Conservation (phyloP, 2,329 filamentous ascomycete species). For the Hymenoscyphus fraxineus region DNA sequence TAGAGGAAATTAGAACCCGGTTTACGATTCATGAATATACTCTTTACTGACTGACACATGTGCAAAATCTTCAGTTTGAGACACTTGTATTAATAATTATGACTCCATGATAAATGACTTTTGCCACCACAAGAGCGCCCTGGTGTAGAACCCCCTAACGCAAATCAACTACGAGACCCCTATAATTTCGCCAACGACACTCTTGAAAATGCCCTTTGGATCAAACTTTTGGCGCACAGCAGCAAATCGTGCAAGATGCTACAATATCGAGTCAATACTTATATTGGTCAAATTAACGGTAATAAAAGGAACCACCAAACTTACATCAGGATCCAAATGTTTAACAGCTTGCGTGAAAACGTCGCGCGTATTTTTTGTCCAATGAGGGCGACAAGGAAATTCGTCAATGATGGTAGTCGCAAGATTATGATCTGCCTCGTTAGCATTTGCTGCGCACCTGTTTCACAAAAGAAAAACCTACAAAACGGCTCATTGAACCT, state of each 20-base stretch:
- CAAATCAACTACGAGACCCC: conserved; percentile 12
- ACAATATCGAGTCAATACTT: not conserved
- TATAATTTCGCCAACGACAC: conserved; percentile 21
- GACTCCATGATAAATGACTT: not conserved
- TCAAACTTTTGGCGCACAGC: conserved; percentile 19
- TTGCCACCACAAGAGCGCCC: not conserved
- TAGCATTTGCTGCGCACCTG: not conserved
- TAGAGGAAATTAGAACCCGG: not conserved
- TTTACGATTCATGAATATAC: not conserved
- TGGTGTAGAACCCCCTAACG: not conserved
- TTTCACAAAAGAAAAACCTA: conserved; percentile 8
- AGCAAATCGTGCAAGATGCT: conserved; percentile 18
- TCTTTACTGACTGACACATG: not conserved
- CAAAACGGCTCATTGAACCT: conserved; percentile 23
- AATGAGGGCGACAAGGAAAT: conserved; percentile 22
- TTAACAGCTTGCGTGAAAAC: conserved; percentile 19
- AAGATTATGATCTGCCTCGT: conserved; percentile 20
- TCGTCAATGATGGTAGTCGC: conserved; percentile 18
- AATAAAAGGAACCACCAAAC: not conserved
- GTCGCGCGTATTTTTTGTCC: conserved; percentile 23
- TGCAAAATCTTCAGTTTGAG: not conserved
- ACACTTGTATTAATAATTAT: not conserved
- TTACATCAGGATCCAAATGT: conserved; percentile 18
- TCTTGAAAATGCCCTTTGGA: conserved; percentile 22
- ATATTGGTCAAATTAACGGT: too few species aligned